Conservation (phyloP, 2,329 filamentous ascomycete species). For the Claviceps fusiformis region DNA sequence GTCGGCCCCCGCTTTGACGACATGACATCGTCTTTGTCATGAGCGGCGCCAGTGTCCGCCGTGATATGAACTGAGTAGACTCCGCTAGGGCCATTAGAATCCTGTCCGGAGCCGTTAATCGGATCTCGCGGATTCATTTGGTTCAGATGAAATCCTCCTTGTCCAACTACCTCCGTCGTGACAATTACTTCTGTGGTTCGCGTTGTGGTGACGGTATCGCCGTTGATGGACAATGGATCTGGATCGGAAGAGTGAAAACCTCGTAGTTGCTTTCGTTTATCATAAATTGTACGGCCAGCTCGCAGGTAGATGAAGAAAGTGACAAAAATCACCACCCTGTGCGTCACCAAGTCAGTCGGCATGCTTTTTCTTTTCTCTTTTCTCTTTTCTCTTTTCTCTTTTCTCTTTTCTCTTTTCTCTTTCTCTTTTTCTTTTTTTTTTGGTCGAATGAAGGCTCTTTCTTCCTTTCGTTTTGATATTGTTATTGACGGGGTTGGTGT, state of each 20-base stretch:
- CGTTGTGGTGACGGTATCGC: constrained; percentile 31
- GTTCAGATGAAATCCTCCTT: constrained; percentile 12
- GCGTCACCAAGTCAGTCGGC: neutral
- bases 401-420: too few relatives aligned
- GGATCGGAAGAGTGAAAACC: constrained; percentile 36
- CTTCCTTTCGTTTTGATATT: too few relatives aligned
- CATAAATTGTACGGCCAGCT: constrained; percentile 54
- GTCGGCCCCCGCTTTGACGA: constrained; percentile 11
- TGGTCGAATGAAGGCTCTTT: too few relatives aligned
- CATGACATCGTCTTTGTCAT: constrained; percentile 13
- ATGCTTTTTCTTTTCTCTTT: neutral
- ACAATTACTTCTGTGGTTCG: constrained; percentile 54
- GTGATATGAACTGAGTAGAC: constrained; percentile 40
- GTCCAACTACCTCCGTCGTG: constrained; percentile 31
- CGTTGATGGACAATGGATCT: constrained; percentile 25
- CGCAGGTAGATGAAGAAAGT: constrained; percentile 54
- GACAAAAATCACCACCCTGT: constrained; percentile 44
- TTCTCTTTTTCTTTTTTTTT: too few relatives aligned
- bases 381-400: too few relatives aligned
- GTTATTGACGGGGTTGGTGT: too few relatives aligned
- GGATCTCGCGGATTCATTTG: constrained; percentile 10
- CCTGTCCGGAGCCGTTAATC: constrained; percentile 5
- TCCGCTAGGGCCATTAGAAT: constrained; percentile 9
- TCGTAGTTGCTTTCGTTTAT: constrained; percentile 48
- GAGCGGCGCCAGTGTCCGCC: constrained; percentile 12